A percentile compares a stretch with the other conserved stretches of the same genome.
These are phyloP conservation scores for Pseudogymnoascus sp. DNA, from an alignment of 2,329 filamentous ascomycete species.

Conservation along the genomic window DNA sequence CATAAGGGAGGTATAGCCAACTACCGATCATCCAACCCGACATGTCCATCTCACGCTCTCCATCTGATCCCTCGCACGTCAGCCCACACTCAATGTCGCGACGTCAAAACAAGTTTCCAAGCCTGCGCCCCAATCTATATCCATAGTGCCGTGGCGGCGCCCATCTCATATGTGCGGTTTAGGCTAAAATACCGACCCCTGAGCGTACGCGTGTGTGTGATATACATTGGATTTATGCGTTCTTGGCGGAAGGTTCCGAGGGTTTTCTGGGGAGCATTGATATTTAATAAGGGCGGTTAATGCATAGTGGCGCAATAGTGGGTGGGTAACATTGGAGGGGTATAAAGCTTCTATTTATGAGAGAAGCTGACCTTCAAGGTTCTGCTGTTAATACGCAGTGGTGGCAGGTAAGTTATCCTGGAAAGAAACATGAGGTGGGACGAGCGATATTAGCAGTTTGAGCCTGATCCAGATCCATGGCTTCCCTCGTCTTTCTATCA, in stretches of 20 bases:
- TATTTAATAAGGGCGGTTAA: not conserved
- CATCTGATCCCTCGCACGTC: not conserved
- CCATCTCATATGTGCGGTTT: not conserved
- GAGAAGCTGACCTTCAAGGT: not conserved
- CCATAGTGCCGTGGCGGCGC: not conserved
- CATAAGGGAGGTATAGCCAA: not conserved
- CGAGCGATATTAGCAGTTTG: not conserved
- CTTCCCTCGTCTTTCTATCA: not conserved
- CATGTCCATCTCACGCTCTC: not conserved
- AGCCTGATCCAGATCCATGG: not conserved
- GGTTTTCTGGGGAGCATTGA: not conserved
- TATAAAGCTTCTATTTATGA: not conserved
- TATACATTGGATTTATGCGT: not conserved
- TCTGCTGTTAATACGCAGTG: not conserved
- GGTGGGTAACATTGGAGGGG: not conserved
- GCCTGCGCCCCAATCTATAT: not conserved
- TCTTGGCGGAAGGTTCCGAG: not conserved
- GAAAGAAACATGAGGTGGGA: not conserved
- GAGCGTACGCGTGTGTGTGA: not conserved
- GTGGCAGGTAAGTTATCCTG: not conserved
- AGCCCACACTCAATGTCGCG: not conserved
- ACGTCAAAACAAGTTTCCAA: slow-evolving; percentile 6
- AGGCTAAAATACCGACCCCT: not conserved
- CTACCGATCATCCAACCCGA: not conserved
- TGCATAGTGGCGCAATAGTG: not conserved